phyloP scores from a whole-genome alignment of 345 rosid species.

The Linum trigynum region DNA sequence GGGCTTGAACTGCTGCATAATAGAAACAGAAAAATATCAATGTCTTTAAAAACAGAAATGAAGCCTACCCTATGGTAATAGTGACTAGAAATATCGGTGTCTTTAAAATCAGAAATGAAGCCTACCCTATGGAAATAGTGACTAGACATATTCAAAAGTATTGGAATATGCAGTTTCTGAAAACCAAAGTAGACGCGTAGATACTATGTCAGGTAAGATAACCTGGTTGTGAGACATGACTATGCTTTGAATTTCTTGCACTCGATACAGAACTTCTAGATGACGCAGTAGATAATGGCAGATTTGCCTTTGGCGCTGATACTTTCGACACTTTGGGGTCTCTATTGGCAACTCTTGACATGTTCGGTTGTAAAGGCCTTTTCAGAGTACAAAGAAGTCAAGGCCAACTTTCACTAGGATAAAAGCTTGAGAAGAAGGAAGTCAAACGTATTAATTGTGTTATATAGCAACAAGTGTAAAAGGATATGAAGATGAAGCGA shows the following conservation, averaged over 20 bases:
- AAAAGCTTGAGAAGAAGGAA: conserved; percentile 10
- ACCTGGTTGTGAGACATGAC: conserved; percentile 46
- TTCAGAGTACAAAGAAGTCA: conserved; percentile 55
- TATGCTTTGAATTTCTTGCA: conserved; percentile 29
- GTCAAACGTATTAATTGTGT: neutral
- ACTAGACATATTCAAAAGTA: neutral
- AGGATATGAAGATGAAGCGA: conserved; percentile 80
- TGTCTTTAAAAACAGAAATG: neutral
- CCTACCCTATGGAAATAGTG: neutral
- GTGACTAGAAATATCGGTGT: neutral
- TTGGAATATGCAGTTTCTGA: neutral
- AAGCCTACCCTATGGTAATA: neutral
- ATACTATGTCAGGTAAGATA: conserved; percentile 6
- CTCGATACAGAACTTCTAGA: conserved; percentile 22
- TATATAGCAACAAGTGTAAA: conserved; percentile 13
- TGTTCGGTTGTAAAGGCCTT: conserved; percentile 41
- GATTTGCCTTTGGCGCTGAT: conserved; percentile 32
- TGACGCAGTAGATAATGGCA: conserved; percentile 21
- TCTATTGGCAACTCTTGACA: conserved; percentile 28
- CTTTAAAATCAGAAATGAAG: conserved; percentile 1
- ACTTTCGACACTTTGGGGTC: conserved; percentile 38
- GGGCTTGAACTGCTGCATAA: conserved; percentile 27
- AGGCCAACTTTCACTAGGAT: conserved; percentile 29
- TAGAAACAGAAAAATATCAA: conserved; percentile 6
- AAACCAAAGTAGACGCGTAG: neutral